Evolutionary conservation across 768 basidiomycete genomes (phyloP).

Genomic region (Asterophora parasitica): DNA sequence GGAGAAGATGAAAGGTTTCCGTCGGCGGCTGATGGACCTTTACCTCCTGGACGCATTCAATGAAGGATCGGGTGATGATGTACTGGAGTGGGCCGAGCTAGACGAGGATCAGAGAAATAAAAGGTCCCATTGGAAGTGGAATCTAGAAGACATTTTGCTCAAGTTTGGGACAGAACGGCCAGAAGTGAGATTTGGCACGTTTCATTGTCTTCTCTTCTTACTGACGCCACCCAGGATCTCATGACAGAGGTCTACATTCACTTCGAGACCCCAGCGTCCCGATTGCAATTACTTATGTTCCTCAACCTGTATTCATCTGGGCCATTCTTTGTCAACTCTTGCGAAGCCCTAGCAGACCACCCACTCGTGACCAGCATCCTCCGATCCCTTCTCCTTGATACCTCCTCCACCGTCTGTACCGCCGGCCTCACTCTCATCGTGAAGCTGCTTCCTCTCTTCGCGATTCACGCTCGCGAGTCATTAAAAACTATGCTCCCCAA

Average conservation of each 20-base stretch:
- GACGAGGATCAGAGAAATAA: conserved; percentile 57
- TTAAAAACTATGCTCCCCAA: conserved; percentile 60
- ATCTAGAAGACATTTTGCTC: conserved; percentile 72
- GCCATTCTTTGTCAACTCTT: conserved; percentile 44
- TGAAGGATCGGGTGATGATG: conserved; percentile 68
- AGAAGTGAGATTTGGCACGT: conserved; percentile 43
- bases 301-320: conserved; percentile 59
- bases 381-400: conserved; percentile 66
- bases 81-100: conserved; percentile 69
- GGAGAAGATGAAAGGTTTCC: conserved; percentile 57
- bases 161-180: conserved; percentile 59
- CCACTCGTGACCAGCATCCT: conserved; percentile 62
- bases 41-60: conserved; percentile 76
- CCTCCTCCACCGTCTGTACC: conserved; percentile 66
- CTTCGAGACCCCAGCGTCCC: conserved; percentile 54
- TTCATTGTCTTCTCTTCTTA: conserved; percentile 1
- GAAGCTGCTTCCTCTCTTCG: conserved; percentile 72
- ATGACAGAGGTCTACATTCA: conserved; percentile 61
- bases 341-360: conserved; percentile 51
- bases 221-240: conserved; percentile 50
- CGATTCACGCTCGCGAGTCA: conserved; percentile 51
- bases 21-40: conserved; percentile 64
- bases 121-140: conserved; percentile 67
- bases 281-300: conserved; percentile 67
- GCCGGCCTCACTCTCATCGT: conserved; percentile 59